These are phyloP conservation scores for Lactifluus pinguis DNA, from an alignment of 768 basidiomycete species.

Conservation along the genomic window DNA sequence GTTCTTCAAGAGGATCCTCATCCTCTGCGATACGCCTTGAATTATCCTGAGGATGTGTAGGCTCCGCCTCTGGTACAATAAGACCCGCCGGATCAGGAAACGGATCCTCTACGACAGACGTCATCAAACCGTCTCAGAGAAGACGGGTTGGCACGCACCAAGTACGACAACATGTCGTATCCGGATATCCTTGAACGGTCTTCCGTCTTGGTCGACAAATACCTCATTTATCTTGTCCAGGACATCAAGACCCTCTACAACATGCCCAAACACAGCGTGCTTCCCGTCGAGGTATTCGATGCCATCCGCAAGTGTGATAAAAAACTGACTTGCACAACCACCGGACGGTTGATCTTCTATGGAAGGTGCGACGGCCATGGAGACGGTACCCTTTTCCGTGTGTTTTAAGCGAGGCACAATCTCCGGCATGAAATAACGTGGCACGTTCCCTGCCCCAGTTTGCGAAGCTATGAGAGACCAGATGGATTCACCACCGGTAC, in stretches of 20 bases:
- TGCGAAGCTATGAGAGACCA: conserved; percentile 65
- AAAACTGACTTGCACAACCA: conserved; percentile 96
- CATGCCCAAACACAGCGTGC: conserved; percentile 88
- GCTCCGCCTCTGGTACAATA: conserved; percentile 61
- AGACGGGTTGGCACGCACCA: conserved; percentile 40
- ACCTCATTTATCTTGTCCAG: conserved; percentile 90
- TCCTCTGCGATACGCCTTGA: conserved; percentile 91
- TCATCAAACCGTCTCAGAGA: not conserved
- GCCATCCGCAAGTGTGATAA: conserved; percentile 82
- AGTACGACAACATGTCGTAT: conserved; percentile 95
- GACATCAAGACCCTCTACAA: conserved; percentile 90
- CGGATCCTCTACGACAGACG: conserved; percentile 66
- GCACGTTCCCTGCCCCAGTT: conserved; percentile 26
- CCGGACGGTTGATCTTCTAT: conserved; percentile 46
- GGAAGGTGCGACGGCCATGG: conserved; percentile 93
- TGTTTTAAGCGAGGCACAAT: conserved; percentile 80
- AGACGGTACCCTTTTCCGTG: conserved; percentile 75
- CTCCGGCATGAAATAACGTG: conserved; percentile 88
- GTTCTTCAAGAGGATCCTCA: conserved; percentile 75
- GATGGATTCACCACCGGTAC: conserved; percentile 87
- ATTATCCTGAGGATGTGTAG: conserved; percentile 74
- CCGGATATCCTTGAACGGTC: conserved; percentile 89
- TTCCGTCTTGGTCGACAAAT: conserved; percentile 77
- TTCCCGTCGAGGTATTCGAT: conserved; percentile 94
- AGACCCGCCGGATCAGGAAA: conserved; percentile 82